A percentile compares a stretch with the other conserved stretches of the same genome.
Evolutionary conservation across 192 early-diverging fungal genomes (phyloP).

Genomic region (Backusella tuberculispora): DNA sequence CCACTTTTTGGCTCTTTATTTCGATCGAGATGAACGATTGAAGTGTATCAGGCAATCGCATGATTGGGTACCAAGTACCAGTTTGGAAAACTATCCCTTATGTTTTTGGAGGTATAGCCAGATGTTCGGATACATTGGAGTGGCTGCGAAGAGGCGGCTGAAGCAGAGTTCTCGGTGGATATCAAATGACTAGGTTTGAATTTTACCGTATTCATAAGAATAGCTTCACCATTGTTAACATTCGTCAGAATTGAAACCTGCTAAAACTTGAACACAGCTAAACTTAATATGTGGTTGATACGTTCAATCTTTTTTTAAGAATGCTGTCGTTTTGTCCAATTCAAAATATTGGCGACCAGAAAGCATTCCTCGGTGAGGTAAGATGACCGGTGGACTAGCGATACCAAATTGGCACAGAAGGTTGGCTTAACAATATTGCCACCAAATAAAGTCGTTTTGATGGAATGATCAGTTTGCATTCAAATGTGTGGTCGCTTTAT

Average conservation of each 20-base stretch:
- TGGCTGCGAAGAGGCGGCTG: too few species aligned
- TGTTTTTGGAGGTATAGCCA: constrained; percentile 25
- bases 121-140: not conserved
- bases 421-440: not conserved
- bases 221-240: constrained; percentile 22
- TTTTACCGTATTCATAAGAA: constrained; percentile 34
- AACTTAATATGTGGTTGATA: constrained; percentile 28
- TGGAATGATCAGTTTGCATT: constrained; percentile 4
- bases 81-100: constrained; percentile 30
- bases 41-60: constrained; percentile 34
- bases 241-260: constrained; percentile 33
- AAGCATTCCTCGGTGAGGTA: constrained; percentile 21
- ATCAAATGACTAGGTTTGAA: not conserved
- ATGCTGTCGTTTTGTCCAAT: constrained; percentile 9
- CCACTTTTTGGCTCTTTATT: constrained; percentile 24
- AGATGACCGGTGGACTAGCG: constrained; percentile 1
- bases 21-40: constrained; percentile 33
- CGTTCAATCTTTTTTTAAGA: constrained; percentile 40
- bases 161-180: too few species aligned
- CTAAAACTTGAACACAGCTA: constrained; percentile 26
- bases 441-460: constrained; percentile 1
- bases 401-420: constrained; percentile 2
- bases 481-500: not conserved
- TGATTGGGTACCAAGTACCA: constrained; percentile 21
- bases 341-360: constrained; percentile 20